Evolutionary conservation across 2,329 filamentous ascomycete genomes (phyloP).

Genomic region (Talaromyces sp.): DNA sequence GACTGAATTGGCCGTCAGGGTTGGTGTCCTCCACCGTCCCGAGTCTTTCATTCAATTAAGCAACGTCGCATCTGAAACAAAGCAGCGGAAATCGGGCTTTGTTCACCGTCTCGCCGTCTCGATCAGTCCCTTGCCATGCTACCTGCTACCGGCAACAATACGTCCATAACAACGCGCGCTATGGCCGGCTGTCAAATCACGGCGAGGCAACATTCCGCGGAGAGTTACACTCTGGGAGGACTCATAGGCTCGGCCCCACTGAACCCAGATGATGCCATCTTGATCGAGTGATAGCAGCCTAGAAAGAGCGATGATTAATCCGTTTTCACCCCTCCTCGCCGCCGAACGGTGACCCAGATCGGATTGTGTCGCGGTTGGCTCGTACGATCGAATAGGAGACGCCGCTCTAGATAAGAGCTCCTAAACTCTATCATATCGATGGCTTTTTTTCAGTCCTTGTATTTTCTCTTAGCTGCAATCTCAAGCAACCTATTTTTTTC

Average conservation of each 20-base stretch:
- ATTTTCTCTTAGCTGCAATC: neutral
- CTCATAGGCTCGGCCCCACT: neutral
- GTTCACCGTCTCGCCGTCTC: neutral
- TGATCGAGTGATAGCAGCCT: slow-evolving; percentile 6
- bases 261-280: slow-evolving; percentile 1
- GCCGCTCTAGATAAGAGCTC: neutral
- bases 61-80: slow-evolving; percentile 1
- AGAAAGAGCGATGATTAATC: neutral
- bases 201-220: neutral
- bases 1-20: neutral
- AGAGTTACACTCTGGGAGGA: neutral
- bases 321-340: neutral
- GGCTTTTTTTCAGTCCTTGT: neutral
- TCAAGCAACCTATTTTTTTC: too few species aligned
- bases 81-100: slow-evolving; percentile 2
- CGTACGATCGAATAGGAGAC: neutral
- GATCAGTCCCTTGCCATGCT: neutral
- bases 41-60: neutral
- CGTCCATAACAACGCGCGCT: neutral
- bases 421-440: slow-evolving; percentile 3
- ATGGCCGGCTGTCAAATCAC: slow-evolving; percentile 2
- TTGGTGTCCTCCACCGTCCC: neutral
- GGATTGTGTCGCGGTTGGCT: neutral
- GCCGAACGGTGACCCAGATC: neutral
- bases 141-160: too few species aligned